Base-by-base conservation (phyloP, 73 alveolate genomes). In the Blepharisma stoltei region DNA sequence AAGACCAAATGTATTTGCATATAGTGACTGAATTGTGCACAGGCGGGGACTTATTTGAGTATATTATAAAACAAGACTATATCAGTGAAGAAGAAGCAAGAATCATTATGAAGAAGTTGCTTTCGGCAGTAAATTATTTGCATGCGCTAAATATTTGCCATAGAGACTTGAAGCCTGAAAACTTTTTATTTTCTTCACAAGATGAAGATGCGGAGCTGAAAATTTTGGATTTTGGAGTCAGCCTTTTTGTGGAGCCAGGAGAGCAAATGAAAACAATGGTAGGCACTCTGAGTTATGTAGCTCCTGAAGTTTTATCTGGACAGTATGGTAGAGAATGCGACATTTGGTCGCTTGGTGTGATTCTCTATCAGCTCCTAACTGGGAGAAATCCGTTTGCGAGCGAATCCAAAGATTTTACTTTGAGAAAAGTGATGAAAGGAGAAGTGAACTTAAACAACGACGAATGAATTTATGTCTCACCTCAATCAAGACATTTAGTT, bases 191-290 rank as follows among this genome's bases (percentile, higher is more conserved):
- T 44, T 77, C 68, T 55, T 71, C 89, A 21, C 52, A 80, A 46
- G 80, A 78, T 37, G 81, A 83, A 11, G 83, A 84, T 41, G 80
- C 86, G n/a, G 90, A 87, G 25, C 68, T 93, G 8, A 93, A 92
- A 88, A 75, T 90, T 71, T 78, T 90, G 20, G 97, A 90, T 84
- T 90, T 90, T 81, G 97, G 97, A 11, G 66, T 87, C 49, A 67
- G 81, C 0, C 76, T 38, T 38, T 32, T 4, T 7, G 6, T 54
- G 25, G 6, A 43, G 6, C n/a, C 68, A 3, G 65, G 65, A 52
- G 43, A 60, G 38, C 14, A n/a, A 11, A 11, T 60, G 76, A 25
- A 60, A 9, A 20, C 49, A 9, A 25, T n/a, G 20, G 76, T 25
- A 60, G 76, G 76, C n/a, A 60, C 76, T 11, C 49, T 25, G 5